These are phyloP conservation scores for Mortierella sp. DNA, from an alignment of 371 early-diverging fungal species.

Conservation along the genomic window DNA sequence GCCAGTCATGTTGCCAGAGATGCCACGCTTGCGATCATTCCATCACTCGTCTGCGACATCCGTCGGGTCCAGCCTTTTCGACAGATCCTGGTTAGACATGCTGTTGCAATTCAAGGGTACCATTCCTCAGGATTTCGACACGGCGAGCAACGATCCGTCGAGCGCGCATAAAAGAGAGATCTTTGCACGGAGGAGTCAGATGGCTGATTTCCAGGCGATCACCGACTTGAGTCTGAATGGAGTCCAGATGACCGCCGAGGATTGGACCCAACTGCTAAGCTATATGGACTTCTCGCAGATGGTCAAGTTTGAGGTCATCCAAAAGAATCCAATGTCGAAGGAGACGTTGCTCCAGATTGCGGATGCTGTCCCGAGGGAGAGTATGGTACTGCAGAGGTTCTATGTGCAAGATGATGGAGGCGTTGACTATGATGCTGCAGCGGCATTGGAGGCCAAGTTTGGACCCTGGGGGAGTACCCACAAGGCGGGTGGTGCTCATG, in stretches of 20 bases:
- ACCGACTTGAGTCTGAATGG: background rate
- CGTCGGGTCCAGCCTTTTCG: background rate
- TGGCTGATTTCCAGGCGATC: background rate
- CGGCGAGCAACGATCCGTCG: background rate
- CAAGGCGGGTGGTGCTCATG: background rate
- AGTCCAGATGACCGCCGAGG: background rate
- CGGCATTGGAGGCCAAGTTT: background rate
- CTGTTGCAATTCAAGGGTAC: background rate
- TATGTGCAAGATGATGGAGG: background rate
- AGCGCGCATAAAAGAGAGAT: background rate
- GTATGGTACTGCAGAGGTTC: background rate
- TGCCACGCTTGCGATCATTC: background rate
- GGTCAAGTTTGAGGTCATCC: background rate
- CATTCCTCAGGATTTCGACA: background rate
- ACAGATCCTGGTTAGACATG: background rate
- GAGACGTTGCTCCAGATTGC: background rate
- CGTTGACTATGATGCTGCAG: background rate
- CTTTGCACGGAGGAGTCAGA: background rate
- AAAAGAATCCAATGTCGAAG: background rate
- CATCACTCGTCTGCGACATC: background rate
- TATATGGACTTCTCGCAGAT: background rate
- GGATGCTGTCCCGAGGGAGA: background rate
- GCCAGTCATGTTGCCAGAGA: conserved; percentile 1
- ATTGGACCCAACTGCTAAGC: background rate
- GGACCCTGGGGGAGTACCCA: background rate